A percentile compares a stretch with the other conserved stretches of the same genome.
Conservation (phyloP, 106 monocot genomes). For the Phalaenopsis aphrodite region DNA sequence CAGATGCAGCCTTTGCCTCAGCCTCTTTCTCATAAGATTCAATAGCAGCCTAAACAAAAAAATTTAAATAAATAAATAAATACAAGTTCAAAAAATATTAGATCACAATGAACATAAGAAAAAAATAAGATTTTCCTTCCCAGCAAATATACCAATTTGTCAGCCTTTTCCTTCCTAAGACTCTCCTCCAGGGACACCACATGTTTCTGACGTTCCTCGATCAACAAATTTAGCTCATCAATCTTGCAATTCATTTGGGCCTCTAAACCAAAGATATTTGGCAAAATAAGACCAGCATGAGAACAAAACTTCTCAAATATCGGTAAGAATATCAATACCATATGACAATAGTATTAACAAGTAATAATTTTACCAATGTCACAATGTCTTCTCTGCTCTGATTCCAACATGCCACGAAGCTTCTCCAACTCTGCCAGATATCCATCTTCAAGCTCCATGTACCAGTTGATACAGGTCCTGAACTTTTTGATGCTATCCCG, state of each 20-base stretch:
- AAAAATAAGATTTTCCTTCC: not conserved
- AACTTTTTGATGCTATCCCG: constrained; percentile 78
- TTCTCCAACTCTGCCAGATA: constrained; percentile 41
- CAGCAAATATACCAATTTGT: constrained; percentile 18
- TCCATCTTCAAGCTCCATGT: constrained; percentile 50
- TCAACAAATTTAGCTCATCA: constrained; percentile 11
- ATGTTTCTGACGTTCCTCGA: constrained; percentile 9
- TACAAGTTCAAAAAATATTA: too few species aligned
- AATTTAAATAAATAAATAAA: not conserved
- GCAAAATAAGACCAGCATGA: not conserved
- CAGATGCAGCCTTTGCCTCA: constrained; percentile 36
- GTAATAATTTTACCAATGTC: constrained; percentile 33
- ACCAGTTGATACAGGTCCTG: constrained; percentile 65
- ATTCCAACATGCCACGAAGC: constrained; percentile 23
- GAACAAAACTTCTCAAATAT: not conserved
- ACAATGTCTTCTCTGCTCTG: constrained; percentile 32
- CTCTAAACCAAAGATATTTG: constrained; percentile 5
- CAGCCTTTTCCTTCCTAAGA: constrained; percentile 13
- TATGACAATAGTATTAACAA: not conserved
- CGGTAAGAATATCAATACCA: not conserved
- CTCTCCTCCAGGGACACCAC: constrained; percentile 7
- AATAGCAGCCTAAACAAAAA: constrained; percentile 31
- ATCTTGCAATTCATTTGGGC: constrained; percentile 7
- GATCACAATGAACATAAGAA: not conserved
- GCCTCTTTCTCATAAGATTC: constrained; percentile 49